phyloP scores from a whole-genome alignment of 2,329 filamentous ascomycete species.

The Pseudogymnoascus pannorum region DNA sequence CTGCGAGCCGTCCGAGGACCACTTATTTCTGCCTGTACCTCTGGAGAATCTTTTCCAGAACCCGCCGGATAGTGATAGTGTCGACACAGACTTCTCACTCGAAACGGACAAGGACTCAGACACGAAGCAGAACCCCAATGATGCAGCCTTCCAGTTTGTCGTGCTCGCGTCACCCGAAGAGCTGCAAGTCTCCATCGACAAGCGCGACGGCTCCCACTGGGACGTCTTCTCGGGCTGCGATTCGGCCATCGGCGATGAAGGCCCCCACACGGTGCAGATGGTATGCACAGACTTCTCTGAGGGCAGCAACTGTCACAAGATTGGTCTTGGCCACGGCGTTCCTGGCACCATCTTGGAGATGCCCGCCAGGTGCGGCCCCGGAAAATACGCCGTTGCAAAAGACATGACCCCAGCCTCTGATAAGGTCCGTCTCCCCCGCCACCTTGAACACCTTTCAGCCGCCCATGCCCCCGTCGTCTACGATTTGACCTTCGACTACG shows the following conservation, averaged over 20 bases:
- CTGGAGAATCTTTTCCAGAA: conserved; percentile 31
- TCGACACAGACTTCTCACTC: conserved; percentile 28
- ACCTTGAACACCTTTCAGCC: conserved; percentile 14
- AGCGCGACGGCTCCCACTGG: conserved; percentile 39
- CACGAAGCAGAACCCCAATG: conserved; percentile 23
- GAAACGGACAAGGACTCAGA: conserved; percentile 26
- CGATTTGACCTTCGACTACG: conserved; percentile 29
- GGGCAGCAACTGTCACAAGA: conserved; percentile 33
- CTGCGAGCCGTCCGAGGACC: conserved; percentile 27
- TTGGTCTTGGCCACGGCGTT: conserved; percentile 31
- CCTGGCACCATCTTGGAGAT: conserved; percentile 35
- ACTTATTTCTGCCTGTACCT: conserved; percentile 31
- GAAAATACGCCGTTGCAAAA: conserved; percentile 34
- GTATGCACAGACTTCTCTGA: conserved; percentile 31
- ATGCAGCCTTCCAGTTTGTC: conserved; percentile 29
- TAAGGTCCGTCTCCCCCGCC: conserved; percentile 21
- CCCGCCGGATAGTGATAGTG: conserved; percentile 27
- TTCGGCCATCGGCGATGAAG: conserved; percentile 19
- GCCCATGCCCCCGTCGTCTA: conserved; percentile 17
- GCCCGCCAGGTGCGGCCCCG: conserved; percentile 34
- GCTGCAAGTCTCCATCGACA: conserved; percentile 31
- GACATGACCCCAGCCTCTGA: conserved; percentile 20
- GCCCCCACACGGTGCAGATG: conserved; percentile 30
- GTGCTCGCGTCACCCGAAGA: conserved; percentile 30
- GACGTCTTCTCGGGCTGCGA: conserved; percentile 34